Conservation (phyloP, 306 rosid genomes). For the Clitoria ternatea region DNA sequence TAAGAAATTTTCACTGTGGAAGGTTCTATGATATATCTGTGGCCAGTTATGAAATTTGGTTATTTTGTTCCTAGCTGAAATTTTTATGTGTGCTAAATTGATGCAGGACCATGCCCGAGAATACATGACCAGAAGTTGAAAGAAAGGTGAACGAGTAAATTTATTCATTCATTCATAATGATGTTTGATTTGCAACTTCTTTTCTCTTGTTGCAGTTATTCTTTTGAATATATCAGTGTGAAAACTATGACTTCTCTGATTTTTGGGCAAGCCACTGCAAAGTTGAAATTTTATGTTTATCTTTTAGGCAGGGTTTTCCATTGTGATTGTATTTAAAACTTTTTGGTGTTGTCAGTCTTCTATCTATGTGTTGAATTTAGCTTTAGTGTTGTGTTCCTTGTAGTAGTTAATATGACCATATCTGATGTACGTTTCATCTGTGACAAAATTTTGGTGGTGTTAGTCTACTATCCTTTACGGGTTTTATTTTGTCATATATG, state of each 20-base stretch:
- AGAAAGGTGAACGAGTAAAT: slow-evolving; percentile 65
- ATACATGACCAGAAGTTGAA: slow-evolving; percentile 92
- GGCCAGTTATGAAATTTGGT: too few species aligned
- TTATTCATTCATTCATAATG: not conserved
- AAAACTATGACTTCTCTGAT: not conserved
- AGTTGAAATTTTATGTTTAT: not conserved
- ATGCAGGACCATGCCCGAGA: slow-evolving; percentile 82
- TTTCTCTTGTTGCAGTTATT: not conserved
- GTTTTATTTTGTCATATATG: not conserved
- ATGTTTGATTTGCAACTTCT: not conserved
- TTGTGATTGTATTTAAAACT: not conserved
- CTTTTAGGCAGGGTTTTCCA: not conserved
- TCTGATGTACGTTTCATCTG: not conserved
- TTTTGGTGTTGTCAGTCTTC: not conserved
- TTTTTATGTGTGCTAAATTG: not conserved
- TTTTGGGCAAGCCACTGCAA: not conserved
- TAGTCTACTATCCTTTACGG: not conserved
- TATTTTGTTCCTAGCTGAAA: too few species aligned
- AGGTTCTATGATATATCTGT: not conserved
- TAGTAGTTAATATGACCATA: not conserved
- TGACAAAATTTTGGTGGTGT: too few species aligned
- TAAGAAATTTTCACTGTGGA: not conserved
- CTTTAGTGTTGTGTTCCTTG: not conserved
- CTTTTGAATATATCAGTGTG: not conserved
- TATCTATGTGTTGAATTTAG: not conserved